These are phyloP conservation scores for Stagonosporopsis vannaccii DNA, from an alignment of 2,329 filamentous ascomycete species.

Conservation along the genomic window DNA sequence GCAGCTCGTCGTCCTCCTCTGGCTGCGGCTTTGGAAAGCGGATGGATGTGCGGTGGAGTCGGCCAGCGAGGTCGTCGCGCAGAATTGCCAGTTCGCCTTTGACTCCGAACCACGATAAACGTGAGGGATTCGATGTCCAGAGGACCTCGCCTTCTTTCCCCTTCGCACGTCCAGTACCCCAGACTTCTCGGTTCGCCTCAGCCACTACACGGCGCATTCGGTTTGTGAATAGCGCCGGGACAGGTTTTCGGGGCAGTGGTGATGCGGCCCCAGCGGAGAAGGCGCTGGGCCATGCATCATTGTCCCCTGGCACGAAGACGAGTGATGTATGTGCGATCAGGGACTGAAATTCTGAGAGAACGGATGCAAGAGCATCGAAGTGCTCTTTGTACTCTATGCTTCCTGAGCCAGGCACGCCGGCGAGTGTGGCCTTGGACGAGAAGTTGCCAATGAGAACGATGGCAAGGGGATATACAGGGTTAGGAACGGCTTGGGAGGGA, in stretches of 20 bases:
- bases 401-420: constrained; percentile 72
- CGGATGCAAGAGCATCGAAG: constrained; percentile 85
- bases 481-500: constrained; percentile 60
- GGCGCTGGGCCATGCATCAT: constrained; percentile 94
- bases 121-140: constrained; percentile 88
- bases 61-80: constrained; percentile 82
- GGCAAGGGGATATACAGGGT: constrained; percentile 71
- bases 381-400: constrained; percentile 97
- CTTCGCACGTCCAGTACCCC: constrained; percentile 54
- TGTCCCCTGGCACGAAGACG: constrained; percentile 93
- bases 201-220: constrained; percentile 82
- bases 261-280: constrained; percentile 79
- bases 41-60: constrained; percentile 79
- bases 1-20: constrained; percentile 9
- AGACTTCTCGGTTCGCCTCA: constrained; percentile 74
- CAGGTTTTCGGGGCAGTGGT: constrained; percentile 71
- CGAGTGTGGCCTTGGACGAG: constrained; percentile 63
- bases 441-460: constrained; percentile 92
- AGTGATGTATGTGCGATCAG: constrained; percentile 83
- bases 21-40: constrained; percentile 62
- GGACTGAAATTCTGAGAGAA: constrained; percentile 82
- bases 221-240: constrained; percentile 91
- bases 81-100: constrained; percentile 87
- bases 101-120: constrained; percentile 84
- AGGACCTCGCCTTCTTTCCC: constrained; percentile 73